A percentile compares a stretch with the other conserved stretches of the same genome.
Conservation (phyloP, 371 early-diverging fungal genomes). For the Apophysomyces elegans region DNA sequence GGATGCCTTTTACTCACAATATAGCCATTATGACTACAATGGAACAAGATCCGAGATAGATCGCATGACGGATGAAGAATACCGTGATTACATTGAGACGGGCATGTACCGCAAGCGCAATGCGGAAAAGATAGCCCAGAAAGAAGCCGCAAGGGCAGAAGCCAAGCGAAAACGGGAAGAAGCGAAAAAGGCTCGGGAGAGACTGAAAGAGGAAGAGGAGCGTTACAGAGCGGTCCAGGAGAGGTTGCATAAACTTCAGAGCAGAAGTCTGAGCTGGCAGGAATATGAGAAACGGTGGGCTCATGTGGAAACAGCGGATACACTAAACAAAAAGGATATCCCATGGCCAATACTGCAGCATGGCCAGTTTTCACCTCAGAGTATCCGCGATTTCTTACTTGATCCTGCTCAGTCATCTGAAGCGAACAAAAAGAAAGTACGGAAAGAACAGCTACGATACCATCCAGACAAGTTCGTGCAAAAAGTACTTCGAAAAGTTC, state of each 20-base stretch:
- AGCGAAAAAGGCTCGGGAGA: conserved; percentile 21
- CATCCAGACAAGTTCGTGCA: conserved; percentile 55
- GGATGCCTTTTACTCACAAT: conserved; percentile 39
- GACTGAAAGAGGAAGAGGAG: conserved; percentile 14
- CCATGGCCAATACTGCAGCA: conserved; percentile 43
- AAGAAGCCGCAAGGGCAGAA: conserved; percentile 28
- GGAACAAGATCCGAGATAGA: not conserved
- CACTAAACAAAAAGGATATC: conserved; percentile 31
- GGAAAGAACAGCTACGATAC: conserved; percentile 47
- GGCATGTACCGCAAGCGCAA: conserved; percentile 40
- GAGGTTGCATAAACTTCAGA: conserved; percentile 17
- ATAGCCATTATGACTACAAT: conserved; percentile 19
- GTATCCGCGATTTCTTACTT: conserved; percentile 32
- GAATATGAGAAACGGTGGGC: conserved; percentile 34
- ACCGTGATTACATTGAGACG: conserved; percentile 43
- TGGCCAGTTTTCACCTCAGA: conserved; percentile 12
- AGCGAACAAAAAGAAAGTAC: conserved; percentile 35
- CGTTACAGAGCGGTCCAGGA: conserved; percentile 13
- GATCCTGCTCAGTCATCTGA: conserved; percentile 5
- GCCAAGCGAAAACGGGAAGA: conserved; percentile 23
- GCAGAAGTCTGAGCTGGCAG: conserved; percentile 6
- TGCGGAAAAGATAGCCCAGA: conserved; percentile 35
- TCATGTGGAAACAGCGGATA: conserved; percentile 18
- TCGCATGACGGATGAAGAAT: conserved; percentile 49
- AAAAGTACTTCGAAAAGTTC: conserved; percentile 31